These are phyloP conservation scores for Herpetospermum pedunculosum DNA, from an alignment of 306 rosid genomes.

Conservation along the genomic window DNA sequence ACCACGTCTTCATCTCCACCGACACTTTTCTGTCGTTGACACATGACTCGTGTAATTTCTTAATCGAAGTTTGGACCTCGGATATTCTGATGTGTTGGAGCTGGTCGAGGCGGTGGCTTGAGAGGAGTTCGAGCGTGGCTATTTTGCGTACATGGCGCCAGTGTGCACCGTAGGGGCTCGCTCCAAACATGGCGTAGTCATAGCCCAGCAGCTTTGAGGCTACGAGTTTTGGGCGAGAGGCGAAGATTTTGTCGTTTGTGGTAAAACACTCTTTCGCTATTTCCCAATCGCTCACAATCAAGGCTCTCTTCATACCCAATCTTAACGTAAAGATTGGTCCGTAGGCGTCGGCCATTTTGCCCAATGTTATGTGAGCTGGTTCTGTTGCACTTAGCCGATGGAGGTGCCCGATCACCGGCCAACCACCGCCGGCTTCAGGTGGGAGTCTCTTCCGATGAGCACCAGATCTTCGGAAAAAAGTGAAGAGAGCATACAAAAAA, in stretches of 20 bases:
- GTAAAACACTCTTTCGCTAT: slow-evolving; percentile 50
- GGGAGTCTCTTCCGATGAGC: not conserved
- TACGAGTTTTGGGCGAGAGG: slow-evolving; percentile 38
- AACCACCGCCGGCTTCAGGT: slow-evolving; percentile 1
- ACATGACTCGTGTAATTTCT: slow-evolving; percentile 13
- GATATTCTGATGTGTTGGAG: slow-evolving; percentile 30
- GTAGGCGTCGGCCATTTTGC: not conserved
- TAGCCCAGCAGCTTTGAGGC: slow-evolving; percentile 43
- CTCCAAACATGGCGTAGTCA: slow-evolving; percentile 33
- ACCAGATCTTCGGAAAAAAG: not conserved
- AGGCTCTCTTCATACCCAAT: slow-evolving; percentile 17
- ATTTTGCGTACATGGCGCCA: slow-evolving; percentile 43
- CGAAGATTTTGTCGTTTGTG: slow-evolving; percentile 34
- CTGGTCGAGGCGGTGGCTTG: slow-evolving; percentile 37
- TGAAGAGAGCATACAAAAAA: not conserved
- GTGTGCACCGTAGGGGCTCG: slow-evolving; percentile 33
- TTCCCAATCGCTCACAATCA: slow-evolving; percentile 40
- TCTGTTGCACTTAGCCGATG: not conserved
- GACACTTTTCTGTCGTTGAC: slow-evolving; percentile 8
- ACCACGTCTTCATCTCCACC: not conserved
- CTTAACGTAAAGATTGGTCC: slow-evolving; percentile 18
- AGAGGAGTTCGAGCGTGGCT: slow-evolving; percentile 39
- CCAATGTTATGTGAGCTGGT: not conserved
- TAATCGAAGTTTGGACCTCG: slow-evolving; percentile 22
- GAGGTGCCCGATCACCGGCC: slow-evolving; percentile 27